Base-by-base conservation (phyloP, 2,329 filamentous ascomycete genomes). In the Colletotrichum echinochloae region DNA sequence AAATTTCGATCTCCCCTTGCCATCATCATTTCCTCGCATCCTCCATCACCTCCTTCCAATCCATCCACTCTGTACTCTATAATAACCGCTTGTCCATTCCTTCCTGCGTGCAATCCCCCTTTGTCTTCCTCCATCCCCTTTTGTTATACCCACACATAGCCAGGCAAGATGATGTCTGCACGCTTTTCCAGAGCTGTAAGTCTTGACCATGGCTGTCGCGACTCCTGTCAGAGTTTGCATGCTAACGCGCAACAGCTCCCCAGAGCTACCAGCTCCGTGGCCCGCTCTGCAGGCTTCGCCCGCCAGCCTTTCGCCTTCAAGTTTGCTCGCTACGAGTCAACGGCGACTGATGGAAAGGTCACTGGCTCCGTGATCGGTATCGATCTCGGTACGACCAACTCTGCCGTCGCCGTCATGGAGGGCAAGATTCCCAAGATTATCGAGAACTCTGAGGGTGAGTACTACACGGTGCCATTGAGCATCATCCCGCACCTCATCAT, bases 341-440 rank as follows among this genome's bases (percentile, higher is more conserved):
- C 93, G 76, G 77, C 80, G 60, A 76, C 76, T 48, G 91, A 92
- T 75, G 89, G 89, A 78, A 98, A 98, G 90, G 94, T 98, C 72
- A 94, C 95, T 86, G 96, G 96, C 80, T 86, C 93, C 79, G 95
- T 98, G 83, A 98, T 98, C 80, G 96, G 96, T 91, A 98, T 98
- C 82, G 95, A 98, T 89, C 86, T 98, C 79, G 95, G 95, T 81
- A 98, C 95, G 81, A 98, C 95, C 78, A 98, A 98, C 90, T 98
- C 95, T 72, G 95, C 95, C 67, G 95, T 98, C 73, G 95, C 95
- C 79, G 87, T 98, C 75, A 97, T 98, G 95, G 95, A 98, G 88
- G 96, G 95, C 84, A 97, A 97, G 88, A 85, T 89, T 67, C 94
- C 95, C 77, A 94, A 92, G 85, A 98, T 98, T 82, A 98, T 98